Conservation (phyloP, 1,139 yeast species). For the Candida smagusa region DNA sequence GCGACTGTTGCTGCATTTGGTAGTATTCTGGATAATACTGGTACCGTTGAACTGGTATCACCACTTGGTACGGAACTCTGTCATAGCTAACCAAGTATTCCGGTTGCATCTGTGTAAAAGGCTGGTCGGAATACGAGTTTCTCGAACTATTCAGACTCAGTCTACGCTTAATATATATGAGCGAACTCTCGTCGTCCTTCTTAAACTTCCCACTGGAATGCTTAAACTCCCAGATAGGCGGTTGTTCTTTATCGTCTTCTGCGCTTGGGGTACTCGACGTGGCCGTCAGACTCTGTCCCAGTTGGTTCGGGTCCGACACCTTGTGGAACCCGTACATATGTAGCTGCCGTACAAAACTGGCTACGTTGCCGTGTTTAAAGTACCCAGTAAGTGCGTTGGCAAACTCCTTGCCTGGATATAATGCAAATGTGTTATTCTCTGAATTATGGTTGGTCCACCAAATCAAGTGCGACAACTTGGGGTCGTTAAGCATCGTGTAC, state of each 20-base stretch:
- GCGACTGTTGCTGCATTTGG: background rate
- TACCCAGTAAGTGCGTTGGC: constrained; percentile 41
- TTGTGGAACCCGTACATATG: constrained; percentile 53
- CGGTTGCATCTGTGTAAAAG: background rate
- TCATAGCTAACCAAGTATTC: background rate
- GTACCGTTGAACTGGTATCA: background rate
- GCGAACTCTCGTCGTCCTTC: constrained; percentile 67
- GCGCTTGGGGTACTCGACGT: constrained; percentile 6
- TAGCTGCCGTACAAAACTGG: constrained; percentile 45
- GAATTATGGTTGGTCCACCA: constrained; percentile 79
- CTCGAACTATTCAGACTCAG: constrained; percentile 31
- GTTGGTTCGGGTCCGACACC: constrained; percentile 42
- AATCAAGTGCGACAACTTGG: constrained; percentile 47
- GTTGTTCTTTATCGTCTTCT: constrained; percentile 23
- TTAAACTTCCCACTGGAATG: constrained; percentile 78
- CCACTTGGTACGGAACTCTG: background rate
- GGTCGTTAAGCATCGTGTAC: constrained; percentile 56
- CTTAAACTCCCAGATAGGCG: constrained; percentile 77
- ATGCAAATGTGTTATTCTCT: constrained; percentile 57
- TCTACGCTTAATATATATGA: constrained; percentile 68
- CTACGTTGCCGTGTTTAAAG: constrained; percentile 48
- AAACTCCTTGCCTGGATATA: constrained; percentile 54
- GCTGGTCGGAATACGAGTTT: background rate
- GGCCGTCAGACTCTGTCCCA: background rate
- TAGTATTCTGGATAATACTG: background rate